Evolutionary conservation across 1,139 yeast species (phyloP), one percentile per base, ranked within the genome.

Genomic region (Suhomyces anneliseae): DNA sequence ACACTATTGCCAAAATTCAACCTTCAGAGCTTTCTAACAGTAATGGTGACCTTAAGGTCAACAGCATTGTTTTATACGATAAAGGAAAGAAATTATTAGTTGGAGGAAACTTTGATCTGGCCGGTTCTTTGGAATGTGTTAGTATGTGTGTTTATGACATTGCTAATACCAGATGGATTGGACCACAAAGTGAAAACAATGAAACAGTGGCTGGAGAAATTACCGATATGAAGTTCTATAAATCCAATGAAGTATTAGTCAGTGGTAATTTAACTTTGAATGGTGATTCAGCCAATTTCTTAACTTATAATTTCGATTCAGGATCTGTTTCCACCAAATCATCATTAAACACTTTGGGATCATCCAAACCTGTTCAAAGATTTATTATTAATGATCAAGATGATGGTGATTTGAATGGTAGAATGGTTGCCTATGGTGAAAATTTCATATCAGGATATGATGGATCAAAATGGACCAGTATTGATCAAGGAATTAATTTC

Each of bases 91-190:
- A 77, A 26, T 63, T 90, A 15, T 71, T 90, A 36, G 87, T 89
- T 9, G 96, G 89, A 42, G 99, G 99, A 19, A 73, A 81, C 40
- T 89, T 89, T 58, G 76, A 75, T 31, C 65, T 72, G 34, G 85
- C 87, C 4, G 85, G 87, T 0, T 72, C 83, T 8, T 67, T 79
- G 51, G 68, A 72, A 39, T 90, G 97, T 66, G 66, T 72, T 2
- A 79, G 83, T 2, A 65, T 90, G 42, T 89, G 96, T 61, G 69
- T 87, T 38, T 90, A 82, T 61, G 87, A 86, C 55, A 65, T 85
- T 48, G 63, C 67, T 3, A 70, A 72, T 38, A 76, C 78, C 5
- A 72, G 80, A 40, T 85, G 89, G 93, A 70, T 68, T 38, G 68
- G 59, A 44, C 81, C 81, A 2, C 71, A 76, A 39, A 66, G 72